These are phyloP conservation scores for Ophiostoma australiae DNA, from an alignment of 2,329 filamentous ascomycete species.

Conservation along the genomic window DNA sequence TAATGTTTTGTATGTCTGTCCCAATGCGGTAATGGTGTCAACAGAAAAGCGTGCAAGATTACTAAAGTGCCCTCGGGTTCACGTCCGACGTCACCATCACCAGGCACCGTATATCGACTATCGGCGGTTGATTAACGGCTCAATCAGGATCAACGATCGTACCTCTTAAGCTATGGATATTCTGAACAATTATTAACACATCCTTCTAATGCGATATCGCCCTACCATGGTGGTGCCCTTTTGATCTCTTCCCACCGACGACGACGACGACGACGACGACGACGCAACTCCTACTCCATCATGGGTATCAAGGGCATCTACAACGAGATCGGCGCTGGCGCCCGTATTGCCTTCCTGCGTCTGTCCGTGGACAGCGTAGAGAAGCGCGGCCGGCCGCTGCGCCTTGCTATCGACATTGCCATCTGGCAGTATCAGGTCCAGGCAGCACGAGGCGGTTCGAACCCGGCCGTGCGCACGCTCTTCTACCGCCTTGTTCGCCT, in stretches of 20 bases:
- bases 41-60: conserved; percentile 29
- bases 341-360: conserved; percentile 74
- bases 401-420: conserved; percentile 86
- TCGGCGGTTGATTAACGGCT: neutral
- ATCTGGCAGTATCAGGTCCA: conserved; percentile 98
- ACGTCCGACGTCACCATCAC: neutral
- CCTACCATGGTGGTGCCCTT: neutral
- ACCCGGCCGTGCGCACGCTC: conserved; percentile 83
- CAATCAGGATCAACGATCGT: neutral
- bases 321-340: conserved; percentile 76
- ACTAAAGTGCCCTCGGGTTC: neutral
- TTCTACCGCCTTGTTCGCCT: conserved; percentile 76
- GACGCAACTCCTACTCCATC: conserved; percentile 8
- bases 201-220: neutral
- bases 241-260: neutral
- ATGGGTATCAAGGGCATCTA: conserved; percentile 78
- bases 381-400: conserved; percentile 64
- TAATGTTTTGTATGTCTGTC: conserved; percentile 9
- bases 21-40: conserved; percentile 33
- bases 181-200: neutral
- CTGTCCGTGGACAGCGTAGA: conserved; percentile 75
- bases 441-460: conserved; percentile 75
- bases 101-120: neutral
- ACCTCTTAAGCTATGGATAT: neutral
- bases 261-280: conserved; percentile 12